These are phyloP conservation scores for Raphanus sativus DNA, from an alignment of 345 rosid species.

Conservation along the genomic window DNA sequence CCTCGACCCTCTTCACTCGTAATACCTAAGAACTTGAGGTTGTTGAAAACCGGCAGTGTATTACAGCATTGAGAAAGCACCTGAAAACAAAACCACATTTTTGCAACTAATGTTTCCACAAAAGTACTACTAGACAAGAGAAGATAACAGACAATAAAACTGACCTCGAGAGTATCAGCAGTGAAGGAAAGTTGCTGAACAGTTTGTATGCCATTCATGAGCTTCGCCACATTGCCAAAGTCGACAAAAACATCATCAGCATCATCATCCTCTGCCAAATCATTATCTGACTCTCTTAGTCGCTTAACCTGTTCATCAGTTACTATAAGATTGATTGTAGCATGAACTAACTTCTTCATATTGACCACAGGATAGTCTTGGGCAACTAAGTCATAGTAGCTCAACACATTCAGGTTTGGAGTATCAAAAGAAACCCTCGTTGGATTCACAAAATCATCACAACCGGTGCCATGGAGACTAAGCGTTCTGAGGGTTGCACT, in stretches of 20 bases:
- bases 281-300: background rate
- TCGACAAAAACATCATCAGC: background rate
- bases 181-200: background rate
- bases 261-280: background rate
- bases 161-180: constrained; percentile 10
- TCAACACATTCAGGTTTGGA: background rate
- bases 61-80: background rate
- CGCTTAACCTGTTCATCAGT: background rate
- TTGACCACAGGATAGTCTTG: background rate
- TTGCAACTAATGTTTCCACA: background rate
- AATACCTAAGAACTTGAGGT: background rate
- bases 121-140: background rate
- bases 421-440: background rate
- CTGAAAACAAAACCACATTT: background rate
- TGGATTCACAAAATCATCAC: background rate
- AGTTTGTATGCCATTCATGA: constrained; percentile 8
- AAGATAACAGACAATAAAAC: background rate
- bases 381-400: background rate
- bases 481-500: background rate
- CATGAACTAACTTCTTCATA: background rate
- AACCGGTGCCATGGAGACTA: background rate
- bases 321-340: background rate
- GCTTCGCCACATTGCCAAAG: background rate
- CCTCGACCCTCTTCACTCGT: background rate
- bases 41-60: constrained; percentile 1